Evolutionary conservation across 176 grass and related monocot species (phyloP), one percentile per base, ranked within the genome.

Genomic region (Rhynchospora breviuscula): DNA sequence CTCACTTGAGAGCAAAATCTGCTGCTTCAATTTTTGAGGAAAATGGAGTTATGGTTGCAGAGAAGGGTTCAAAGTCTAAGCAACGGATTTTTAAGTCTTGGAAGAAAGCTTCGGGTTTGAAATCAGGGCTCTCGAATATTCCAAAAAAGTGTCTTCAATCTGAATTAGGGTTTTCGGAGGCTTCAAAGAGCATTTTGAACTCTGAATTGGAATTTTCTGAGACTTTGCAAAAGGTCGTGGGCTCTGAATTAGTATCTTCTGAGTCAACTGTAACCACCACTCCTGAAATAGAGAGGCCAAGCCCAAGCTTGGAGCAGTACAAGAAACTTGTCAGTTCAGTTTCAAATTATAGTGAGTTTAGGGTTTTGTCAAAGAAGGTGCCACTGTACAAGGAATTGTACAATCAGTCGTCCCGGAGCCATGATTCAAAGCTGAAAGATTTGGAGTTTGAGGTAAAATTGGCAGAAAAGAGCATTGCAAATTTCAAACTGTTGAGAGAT

Each of bases 371-470:
- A 6, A 82, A 17, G 43, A 65, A 82, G 62, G 61, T 82, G 18
- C 80, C 80, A 48, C 43, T 33, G 31, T 82, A 82, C 80, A 82
- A 82, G 45, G 80, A 67, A 15, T 53, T 82, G 45, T 82, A 82
- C 13, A 45, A 82, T 67, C 80, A 82, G 80, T 82, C 80, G 26
- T 61, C 59, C 23, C 66, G 47, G 49, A 65, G 47, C 45, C 61
- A 82, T 29, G 80, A 65, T 26, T 46, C 80, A 2, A 82, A 51
- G 63, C 19, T 82, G 6, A 82, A 10, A 46, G 19, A 67, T 82
- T 82, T 82, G 80, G 80, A 82, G 61, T 82, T 67, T 49, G 80
- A 82, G 80, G 80, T 82, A 10, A 82, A 82, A 82, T 82, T 82
- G 80, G 80, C 80, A 62, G 80, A 82, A 61, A 47, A 21, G 21